A percentile compares a stretch with the other conserved stretches of the same genome.
These are phyloP conservation scores for Letharia lupina DNA, from an alignment of 495 filamentous ascomycete genomes.

Conservation along the genomic window DNA sequence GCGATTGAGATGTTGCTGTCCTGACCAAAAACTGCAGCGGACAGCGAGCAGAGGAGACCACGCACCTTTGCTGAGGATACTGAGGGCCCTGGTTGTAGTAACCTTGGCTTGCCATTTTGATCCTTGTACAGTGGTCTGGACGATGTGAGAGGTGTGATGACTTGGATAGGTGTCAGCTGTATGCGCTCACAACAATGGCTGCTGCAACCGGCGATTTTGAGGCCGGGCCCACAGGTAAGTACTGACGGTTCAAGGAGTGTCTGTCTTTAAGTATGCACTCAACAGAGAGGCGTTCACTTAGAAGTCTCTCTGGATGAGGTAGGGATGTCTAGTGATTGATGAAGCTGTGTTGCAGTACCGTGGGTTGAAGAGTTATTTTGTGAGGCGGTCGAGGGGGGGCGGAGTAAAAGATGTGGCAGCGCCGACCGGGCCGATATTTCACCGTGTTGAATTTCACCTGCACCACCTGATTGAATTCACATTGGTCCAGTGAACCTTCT, in stretches of 20 bases:
- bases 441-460: not conserved
- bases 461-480: too few species aligned
- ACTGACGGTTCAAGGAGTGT: not conserved
- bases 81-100: conserved; percentile 36
- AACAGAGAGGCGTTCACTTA: not conserved
- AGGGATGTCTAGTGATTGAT: not conserved
- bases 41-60: conserved; percentile 17
- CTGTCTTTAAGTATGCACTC: too few species aligned
- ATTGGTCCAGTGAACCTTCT: too few species aligned
- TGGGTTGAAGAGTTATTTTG: not conserved
- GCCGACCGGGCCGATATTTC: not conserved
- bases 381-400: not conserved
- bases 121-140: not conserved
- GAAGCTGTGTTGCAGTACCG: not conserved
- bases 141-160: conserved; percentile 1
- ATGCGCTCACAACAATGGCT: conserved; percentile 1
- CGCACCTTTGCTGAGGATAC: conserved; percentile 34
- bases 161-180: conserved; percentile 10
- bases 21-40: conserved; percentile 6
- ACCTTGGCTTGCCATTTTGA: conserved; percentile 40
- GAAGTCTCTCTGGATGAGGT: conserved; percentile 1
- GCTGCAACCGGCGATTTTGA: conserved; percentile 1
- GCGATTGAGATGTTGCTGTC: not conserved
- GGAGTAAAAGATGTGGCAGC: not conserved
- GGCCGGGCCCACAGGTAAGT: not conserved